Base-by-base conservation (phyloP, 495 filamentous ascomycete genomes). In the Schizothecium vesticola region DNA sequence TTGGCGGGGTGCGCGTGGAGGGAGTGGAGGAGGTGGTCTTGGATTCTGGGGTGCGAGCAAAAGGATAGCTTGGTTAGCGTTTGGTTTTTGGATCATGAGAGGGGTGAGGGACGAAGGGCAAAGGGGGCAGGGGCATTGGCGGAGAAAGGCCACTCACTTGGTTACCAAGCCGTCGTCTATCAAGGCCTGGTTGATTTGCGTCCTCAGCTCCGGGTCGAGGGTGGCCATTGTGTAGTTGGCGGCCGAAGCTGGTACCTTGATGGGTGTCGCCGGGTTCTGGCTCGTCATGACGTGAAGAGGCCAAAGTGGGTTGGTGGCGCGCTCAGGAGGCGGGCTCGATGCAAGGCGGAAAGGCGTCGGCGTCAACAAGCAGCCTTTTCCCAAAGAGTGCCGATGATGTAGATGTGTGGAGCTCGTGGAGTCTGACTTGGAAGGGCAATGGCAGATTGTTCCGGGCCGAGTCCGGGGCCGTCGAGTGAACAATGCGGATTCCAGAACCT, bases 11-110 rank as follows among this genome's bases (percentile, higher is more conserved):
- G 75, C 7, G 84, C 70, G 73, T 86, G 74, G 62, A 86, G 84
- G 21, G 81, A 73, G 76, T 86, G 83, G 7, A 85, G 78, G 72
- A 87, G 80, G 61, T 78, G 74, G n/a, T 86, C 83, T 76, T 87
- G 84, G 68, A 87, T 87, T 71, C 85, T 87, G 69, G 13, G n/a
- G 56, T 55, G 24, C 1, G 43, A 16, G 57, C 36, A 12, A 5
- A 26, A 13, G n/a, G 25, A 19, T 11, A 16, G 21, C 5, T 13
- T 64, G 62, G 62, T 64, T 56, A 64, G 33, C 21, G 11, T 63
- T 77, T 68, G 70, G 65, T 33, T 12, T 63, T 7, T 24, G 69
- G 57, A 3, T 51, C 24, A 60, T n/a, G 33, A 25, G 3, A 56
- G 58, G 59, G 16, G n/a, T n/a, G 56, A 62, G 13, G 59, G 16